phyloP scores from a whole-genome alignment of 352 stramenopile genomes.

The Pythium sukuiense region DNA sequence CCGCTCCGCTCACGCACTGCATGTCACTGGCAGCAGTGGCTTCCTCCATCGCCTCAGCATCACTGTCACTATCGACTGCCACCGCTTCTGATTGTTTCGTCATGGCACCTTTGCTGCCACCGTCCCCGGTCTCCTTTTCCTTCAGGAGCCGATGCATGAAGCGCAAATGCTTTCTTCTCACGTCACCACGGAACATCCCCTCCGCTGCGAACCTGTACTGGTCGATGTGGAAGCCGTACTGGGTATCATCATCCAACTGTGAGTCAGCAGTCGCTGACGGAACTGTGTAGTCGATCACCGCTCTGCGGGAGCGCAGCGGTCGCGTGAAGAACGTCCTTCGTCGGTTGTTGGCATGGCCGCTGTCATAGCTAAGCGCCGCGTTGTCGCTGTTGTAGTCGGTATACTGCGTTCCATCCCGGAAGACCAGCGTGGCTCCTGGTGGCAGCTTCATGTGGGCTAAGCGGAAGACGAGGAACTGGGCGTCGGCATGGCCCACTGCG shows the following conservation, averaged over 20 bases:
- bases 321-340: conserved; percentile 24
- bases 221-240: conserved; percentile 39
- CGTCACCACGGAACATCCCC: background rate
- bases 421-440: conserved; percentile 18
- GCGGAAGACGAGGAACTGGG: conserved; percentile 41
- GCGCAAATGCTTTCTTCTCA: background rate
- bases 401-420: conserved; percentile 18
- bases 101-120: background rate
- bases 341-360: background rate
- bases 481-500: conserved; percentile 22
- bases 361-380: background rate
- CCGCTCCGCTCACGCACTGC: conserved; percentile 19
- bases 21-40: too few relatives aligned
- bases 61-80: background rate
- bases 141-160: background rate
- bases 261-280: background rate
- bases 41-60: too few relatives aligned
- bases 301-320: conserved; percentile 18
- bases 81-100: background rate
- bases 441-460: conserved; percentile 32
- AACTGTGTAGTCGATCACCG: conserved; percentile 24
- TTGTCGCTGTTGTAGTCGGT: background rate
- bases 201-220: conserved; percentile 32
- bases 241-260: background rate
- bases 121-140: background rate